Conservation (phyloP, 73 alveolate species). For the Paramecium biaurelia region DNA sequence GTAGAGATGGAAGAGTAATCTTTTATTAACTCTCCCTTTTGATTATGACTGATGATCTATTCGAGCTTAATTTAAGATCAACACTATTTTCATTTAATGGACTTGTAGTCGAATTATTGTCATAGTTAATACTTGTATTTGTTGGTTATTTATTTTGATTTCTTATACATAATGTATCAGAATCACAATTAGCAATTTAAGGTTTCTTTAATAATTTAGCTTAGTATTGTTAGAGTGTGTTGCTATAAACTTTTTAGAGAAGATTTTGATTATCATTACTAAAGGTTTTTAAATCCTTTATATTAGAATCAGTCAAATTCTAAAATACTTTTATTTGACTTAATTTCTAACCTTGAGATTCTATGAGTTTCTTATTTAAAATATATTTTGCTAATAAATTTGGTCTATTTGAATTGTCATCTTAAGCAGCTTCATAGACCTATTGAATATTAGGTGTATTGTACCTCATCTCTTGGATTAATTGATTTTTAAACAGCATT, state of each 20-base stretch:
- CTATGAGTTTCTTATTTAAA: background rate
- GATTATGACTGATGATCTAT: background rate
- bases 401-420: background rate
- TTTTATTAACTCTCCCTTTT: background rate
- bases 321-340: conserved; percentile 17
- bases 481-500: background rate
- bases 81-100: background rate
- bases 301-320: background rate
- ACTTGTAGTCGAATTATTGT: background rate
- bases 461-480: conserved; percentile 23
- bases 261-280: background rate
- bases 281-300: background rate
- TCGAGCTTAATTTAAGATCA: background rate
- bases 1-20: background rate
- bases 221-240: conserved; percentile 5
- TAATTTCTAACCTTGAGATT: background rate
- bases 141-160: background rate
- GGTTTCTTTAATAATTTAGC: conserved; percentile 16
- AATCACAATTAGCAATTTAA: background rate
- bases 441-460: background rate
- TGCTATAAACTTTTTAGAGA: conserved; percentile 10
- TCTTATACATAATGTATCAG: background rate
- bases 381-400: background rate
- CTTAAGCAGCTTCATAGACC: conserved; percentile 17
- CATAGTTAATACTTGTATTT: background rate